phyloP scores from a whole-genome alignment of 345 rosid species.

The Bruguiera sexangula region DNA sequence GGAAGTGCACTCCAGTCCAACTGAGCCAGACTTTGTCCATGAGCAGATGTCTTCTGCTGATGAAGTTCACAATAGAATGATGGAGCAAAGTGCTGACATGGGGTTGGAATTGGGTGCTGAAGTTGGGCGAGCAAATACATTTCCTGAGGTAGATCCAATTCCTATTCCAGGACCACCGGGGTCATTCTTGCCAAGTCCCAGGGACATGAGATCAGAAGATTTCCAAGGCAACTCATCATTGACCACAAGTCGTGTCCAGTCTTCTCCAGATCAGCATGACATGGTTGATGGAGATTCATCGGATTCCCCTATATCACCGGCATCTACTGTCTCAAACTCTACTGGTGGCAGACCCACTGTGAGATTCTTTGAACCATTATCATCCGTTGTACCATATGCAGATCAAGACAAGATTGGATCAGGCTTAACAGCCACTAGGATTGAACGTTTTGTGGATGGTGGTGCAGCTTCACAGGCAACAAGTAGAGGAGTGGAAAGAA shows the following conservation, averaged over 20 bases:
- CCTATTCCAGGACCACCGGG: slow-evolving; percentile 99
- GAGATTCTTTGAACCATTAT: slow-evolving; percentile 35
- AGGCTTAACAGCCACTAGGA: slow-evolving; percentile 29
- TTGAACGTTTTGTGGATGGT: slow-evolving; percentile 34
- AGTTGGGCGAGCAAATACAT: slow-evolving; percentile 46
- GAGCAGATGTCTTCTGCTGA: slow-evolving; percentile 51
- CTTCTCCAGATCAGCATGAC: slow-evolving; percentile 75
- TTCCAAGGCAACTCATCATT: slow-evolving; percentile 88
- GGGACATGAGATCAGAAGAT: slow-evolving; percentile 83
- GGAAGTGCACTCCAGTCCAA: slow-evolving; percentile 25
- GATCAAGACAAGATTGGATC: slow-evolving; percentile 34
- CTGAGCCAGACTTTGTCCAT: slow-evolving; percentile 33
- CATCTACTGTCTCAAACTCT: slow-evolving; percentile 72
- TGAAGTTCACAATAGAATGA: slow-evolving; percentile 41
- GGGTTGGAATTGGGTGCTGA: slow-evolving; percentile 43
- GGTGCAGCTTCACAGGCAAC: slow-evolving; percentile 34
- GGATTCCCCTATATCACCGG: slow-evolving; percentile 77
- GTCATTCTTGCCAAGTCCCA: slow-evolving; percentile 92
- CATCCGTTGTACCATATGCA: slow-evolving; percentile 33
- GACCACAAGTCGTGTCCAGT: slow-evolving; percentile 68
- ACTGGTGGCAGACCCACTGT: slow-evolving; percentile 36
- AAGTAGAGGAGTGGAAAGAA: slow-evolving; percentile 26
- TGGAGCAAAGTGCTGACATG: slow-evolving; percentile 30
- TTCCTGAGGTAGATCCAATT: slow-evolving; percentile 83
- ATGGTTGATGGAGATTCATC: slow-evolving; percentile 66